Evolutionary conservation across 352 stramenopile genomes (phyloP), one percentile per base, ranked within the genome.

Genomic region (Blastocystis sp.): DNA sequence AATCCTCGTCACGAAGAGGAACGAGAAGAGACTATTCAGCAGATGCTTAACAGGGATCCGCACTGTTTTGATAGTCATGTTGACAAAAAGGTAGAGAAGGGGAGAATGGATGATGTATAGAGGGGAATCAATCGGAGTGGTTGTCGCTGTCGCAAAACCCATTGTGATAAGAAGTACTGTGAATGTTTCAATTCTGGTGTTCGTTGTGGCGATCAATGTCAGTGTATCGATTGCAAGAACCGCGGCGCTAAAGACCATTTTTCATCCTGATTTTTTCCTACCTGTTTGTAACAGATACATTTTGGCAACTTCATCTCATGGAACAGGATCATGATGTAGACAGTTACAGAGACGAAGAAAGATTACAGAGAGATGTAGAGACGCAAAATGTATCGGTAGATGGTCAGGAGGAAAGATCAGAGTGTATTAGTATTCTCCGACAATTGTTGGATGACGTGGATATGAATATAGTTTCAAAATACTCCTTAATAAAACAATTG

Each of bases 141-240:
- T 0, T 96, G 93, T 67, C 92, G 95, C 74, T 96, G 93, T 71
- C 95, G 95, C 77, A 94, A 94, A 73, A 94, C 92, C 21, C 91
- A 92, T 0, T 96, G 93, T 59, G 92, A 94, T 81, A 96, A 96
- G 89, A 94, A 94, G 39, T 96, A 96, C 88, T 96, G 93, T 88
- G 93, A 96, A 89, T 96, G 93, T 56, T 96, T 93, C 75, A 92
- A 95, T 88, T 92, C 92, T 0, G 93, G 93, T 7, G 92, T 96
- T 5, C 89, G 90, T 14, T 96, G 93, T 63, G 92, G 92, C 37
- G 92, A 94, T 75, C 94, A 94, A 87, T 96, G 93, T 87, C 91
- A 92, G n/a, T 96, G 93, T 80, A 91, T 93, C 46, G 92, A 94
- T 52, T 95, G 92, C 89, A 90, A 91, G 63, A 95, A 95, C 89